Evolutionary conservation across 495 filamentous ascomycete species (phyloP).

Genomic region (Podospora comata): DNA sequence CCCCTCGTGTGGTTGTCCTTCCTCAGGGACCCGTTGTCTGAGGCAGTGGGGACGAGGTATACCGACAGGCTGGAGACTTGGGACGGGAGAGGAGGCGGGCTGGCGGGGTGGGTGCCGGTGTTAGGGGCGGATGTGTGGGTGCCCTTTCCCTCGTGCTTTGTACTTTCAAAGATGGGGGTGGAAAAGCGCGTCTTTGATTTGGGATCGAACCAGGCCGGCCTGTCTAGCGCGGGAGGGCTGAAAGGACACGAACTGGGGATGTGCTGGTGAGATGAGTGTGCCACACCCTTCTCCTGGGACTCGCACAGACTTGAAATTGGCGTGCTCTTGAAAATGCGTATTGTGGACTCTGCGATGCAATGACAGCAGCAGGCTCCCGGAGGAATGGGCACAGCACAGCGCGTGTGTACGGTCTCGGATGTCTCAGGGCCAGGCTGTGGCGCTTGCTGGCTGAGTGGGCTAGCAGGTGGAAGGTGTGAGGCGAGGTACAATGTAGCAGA

Average conservation of each 20-base stretch:
- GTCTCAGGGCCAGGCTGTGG: constrained; percentile 4
- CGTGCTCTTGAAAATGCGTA: constrained; percentile 15
- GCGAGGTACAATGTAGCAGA: too few species aligned
- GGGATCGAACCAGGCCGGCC: constrained; percentile 22
- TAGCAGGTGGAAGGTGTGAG: neutral
- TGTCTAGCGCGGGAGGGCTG: constrained; percentile 36
- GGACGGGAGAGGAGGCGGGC: constrained; percentile 1
- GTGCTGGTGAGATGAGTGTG: constrained; percentile 13
- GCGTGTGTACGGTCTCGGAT: constrained; percentile 4
- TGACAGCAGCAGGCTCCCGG: constrained; percentile 7
- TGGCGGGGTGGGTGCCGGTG: constrained; percentile 3
- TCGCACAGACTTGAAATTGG: constrained; percentile 13
- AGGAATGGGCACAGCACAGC: constrained; percentile 5
- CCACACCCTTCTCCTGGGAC: constrained; percentile 22
- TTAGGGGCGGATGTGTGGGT: neutral
- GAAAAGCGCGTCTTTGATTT: constrained; percentile 19
- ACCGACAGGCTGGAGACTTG: constrained; percentile 3
- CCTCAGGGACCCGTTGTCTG: neutral
- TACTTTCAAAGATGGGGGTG: constrained; percentile 16
- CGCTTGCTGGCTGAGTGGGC: constrained; percentile 2
- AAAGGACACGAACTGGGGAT: constrained; percentile 24
- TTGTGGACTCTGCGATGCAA: constrained; percentile 6
- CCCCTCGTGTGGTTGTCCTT: neutral
- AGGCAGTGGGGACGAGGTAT: neutral
- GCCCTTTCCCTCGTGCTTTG: constrained; percentile 25